Conservation (phyloP, 208 protist species). For the Paratrypanosoma confusum region DNA sequence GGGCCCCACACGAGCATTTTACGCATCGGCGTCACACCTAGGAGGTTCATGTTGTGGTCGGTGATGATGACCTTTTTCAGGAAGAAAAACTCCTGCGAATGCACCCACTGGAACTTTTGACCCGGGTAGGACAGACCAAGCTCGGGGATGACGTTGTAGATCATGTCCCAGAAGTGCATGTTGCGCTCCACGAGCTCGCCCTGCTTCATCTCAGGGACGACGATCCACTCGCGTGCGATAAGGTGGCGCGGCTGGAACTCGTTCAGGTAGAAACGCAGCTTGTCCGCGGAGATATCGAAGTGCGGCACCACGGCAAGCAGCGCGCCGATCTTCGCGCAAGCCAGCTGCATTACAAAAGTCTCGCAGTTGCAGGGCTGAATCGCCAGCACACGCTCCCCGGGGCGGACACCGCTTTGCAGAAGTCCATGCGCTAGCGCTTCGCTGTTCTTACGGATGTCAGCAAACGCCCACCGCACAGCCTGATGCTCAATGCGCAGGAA, state of each 20-base stretch:
- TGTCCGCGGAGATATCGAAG: conserved; percentile 73
- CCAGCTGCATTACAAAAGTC: conserved; percentile 83
- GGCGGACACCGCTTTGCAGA: conserved; percentile 79
- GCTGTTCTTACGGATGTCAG: conserved; percentile 89
- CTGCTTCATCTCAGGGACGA: conserved; percentile 74
- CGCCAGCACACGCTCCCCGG: conserved; percentile 71
- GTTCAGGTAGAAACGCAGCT: conserved; percentile 87
- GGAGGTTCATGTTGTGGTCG: conserved; percentile 88
- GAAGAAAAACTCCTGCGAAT: conserved; percentile 89
- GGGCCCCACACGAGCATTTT: conserved; percentile 85
- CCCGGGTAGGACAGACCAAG: conserved; percentile 86
- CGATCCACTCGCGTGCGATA: conserved; percentile 81
- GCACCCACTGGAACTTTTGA: conserved; percentile 86
- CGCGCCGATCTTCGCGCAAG: conserved; percentile 82
- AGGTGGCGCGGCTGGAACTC: conserved; percentile 85
- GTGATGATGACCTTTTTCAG: conserved; percentile 89
- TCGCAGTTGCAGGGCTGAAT: conserved; percentile 89
- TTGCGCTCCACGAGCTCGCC: conserved; percentile 82
- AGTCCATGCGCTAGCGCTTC: conserved; percentile 85
- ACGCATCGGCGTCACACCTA: conserved; percentile 80
- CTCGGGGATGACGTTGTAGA: conserved; percentile 88
- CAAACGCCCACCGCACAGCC: conserved; percentile 86
- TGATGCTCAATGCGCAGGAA: conserved; percentile 89
- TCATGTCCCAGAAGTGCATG: conserved; percentile 88
- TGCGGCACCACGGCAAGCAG: conserved; percentile 75